phyloP scores from a whole-genome alignment of 257 asterid species.

The Solanum chiquidenum region DNA sequence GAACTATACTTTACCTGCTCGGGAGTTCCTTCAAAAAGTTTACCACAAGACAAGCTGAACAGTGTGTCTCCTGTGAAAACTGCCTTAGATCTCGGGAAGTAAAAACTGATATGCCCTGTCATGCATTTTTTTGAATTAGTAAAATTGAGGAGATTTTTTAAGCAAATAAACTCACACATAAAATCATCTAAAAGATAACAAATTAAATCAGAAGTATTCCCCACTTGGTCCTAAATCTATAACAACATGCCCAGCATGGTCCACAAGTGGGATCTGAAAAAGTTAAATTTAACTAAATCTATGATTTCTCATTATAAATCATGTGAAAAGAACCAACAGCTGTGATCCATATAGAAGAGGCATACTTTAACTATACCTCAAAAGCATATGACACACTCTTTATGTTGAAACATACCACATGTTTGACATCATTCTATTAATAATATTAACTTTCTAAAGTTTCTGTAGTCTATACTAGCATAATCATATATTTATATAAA shows the following conservation, averaged over 20 bases:
- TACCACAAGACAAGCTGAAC: constrained; percentile 95
- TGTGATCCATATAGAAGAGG: background rate
- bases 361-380: background rate
- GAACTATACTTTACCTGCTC: constrained; percentile 41
- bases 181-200: background rate
- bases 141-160: background rate
- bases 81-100: constrained; percentile 77
- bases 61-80: constrained; percentile 90
- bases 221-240: background rate
- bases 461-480: background rate
- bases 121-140: background rate
- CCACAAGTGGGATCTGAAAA: background rate
- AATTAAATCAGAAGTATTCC: background rate
- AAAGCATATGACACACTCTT: background rate
- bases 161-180: background rate
- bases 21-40: constrained; percentile 90
- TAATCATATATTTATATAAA: background rate
- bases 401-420: background rate
- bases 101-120: constrained; percentile 84
- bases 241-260: background rate
- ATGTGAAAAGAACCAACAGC: background rate
- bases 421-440: background rate
- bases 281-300: background rate
- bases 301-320: background rate
- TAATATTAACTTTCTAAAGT: background rate